These are phyloP conservation scores for Laburnicola sp. DNA, from an alignment of 2,329 filamentous ascomycete species.

Conservation along the genomic window DNA sequence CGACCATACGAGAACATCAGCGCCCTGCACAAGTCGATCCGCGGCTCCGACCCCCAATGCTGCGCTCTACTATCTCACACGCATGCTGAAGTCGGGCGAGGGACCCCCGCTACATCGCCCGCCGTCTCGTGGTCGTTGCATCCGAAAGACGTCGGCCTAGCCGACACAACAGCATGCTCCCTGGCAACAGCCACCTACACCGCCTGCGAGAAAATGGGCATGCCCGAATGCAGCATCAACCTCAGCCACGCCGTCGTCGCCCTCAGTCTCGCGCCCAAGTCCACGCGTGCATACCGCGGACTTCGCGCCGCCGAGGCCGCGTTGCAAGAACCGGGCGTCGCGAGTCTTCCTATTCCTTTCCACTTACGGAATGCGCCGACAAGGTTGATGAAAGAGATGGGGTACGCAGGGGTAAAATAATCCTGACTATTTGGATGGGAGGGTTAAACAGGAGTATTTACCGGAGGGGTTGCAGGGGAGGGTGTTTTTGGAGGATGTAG, in stretches of 20 bases:
- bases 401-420: constrained; percentile 94
- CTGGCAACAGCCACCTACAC: constrained; percentile 85
- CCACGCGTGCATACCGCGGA: constrained; percentile 80
- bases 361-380: constrained; percentile 93
- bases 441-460: constrained; percentile 86
- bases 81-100: constrained; percentile 96
- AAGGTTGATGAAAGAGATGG: constrained; percentile 87
- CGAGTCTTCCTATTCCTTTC: constrained; percentile 77
- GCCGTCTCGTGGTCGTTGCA: constrained; percentile 91
- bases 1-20: constrained; percentile 98
- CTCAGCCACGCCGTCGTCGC: constrained; percentile 86
- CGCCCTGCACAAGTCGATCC: constrained; percentile 93
- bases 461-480: constrained; percentile 73
- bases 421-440: constrained; percentile 81
- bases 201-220: constrained; percentile 88
- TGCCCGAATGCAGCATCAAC: constrained; percentile 92
- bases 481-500: constrained; percentile 74
- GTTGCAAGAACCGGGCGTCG: constrained; percentile 79
- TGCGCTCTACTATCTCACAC: constrained; percentile 87
- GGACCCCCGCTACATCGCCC: constrained; percentile 88
- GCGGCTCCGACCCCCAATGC: constrained; percentile 86
- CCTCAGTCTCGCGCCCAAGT: constrained; percentile 79
- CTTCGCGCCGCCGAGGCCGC: constrained; percentile 79
- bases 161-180: constrained; percentile 82
- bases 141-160: constrained; percentile 91